Percentiles rank a stretch among this genome's conserved stretches.
Evolutionary conservation across 2,329 filamentous ascomycete species (phyloP).

Genomic region (Exophiala sideris): DNA sequence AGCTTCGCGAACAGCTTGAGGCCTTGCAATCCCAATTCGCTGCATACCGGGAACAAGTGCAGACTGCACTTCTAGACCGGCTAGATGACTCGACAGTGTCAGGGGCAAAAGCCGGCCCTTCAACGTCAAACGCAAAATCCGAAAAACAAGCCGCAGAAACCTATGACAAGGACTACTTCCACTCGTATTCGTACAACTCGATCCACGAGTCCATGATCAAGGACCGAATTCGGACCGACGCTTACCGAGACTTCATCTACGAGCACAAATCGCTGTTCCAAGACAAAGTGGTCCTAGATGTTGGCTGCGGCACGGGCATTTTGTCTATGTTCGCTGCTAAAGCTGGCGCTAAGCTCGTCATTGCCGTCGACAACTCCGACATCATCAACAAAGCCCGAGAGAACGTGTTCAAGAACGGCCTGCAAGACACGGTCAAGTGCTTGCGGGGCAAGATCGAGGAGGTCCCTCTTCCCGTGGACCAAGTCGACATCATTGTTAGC

Average conservation of each 20-base stretch:
- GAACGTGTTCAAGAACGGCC: slow-evolving; percentile 77
- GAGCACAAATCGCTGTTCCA: slow-evolving; percentile 82
- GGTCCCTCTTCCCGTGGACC: slow-evolving; percentile 68
- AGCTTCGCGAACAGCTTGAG: slow-evolving; percentile 61
- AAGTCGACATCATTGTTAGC: slow-evolving; percentile 91
- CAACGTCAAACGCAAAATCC: slow-evolving; percentile 30
- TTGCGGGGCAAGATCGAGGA: slow-evolving; percentile 86
- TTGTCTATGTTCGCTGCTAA: slow-evolving; percentile 92
- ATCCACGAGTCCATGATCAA: slow-evolving; percentile 97
- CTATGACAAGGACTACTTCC: slow-evolving; percentile 59
- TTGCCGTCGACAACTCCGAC: slow-evolving; percentile 87
- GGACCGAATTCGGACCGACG: slow-evolving; percentile 80
- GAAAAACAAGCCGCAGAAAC: slow-evolving; percentile 45
- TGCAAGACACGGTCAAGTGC: slow-evolving; percentile 71
- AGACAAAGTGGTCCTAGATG: slow-evolving; percentile 82
- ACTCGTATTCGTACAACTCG: slow-evolving; percentile 67
- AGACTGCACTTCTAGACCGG: slow-evolving; percentile 64
- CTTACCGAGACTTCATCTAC: slow-evolving; percentile 94
- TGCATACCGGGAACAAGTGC: slow-evolving; percentile 63
- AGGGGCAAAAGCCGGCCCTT: slow-evolving; percentile 29
- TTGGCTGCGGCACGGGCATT: slow-evolving; percentile 82
- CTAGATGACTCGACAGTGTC: slow-evolving; percentile 52
- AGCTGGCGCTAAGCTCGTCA: slow-evolving; percentile 79
- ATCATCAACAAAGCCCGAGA: slow-evolving; percentile 84
- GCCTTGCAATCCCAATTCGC: slow-evolving; percentile 60